Conservation (phyloP, 805 yeast genomes). For the Scheffersomyces coipomensis region DNA sequence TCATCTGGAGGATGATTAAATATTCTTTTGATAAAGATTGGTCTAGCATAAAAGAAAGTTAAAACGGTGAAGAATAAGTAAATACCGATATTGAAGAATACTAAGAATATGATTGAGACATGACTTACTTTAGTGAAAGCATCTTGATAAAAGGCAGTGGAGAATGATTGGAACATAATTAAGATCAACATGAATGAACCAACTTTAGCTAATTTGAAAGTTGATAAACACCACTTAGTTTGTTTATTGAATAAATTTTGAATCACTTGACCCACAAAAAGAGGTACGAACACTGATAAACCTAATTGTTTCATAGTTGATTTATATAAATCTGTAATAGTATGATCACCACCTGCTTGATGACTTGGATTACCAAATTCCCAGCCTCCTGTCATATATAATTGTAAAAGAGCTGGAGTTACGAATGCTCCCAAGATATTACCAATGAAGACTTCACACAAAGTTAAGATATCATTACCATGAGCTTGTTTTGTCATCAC, state of each 20-base stretch:
- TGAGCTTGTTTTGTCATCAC: constrained; percentile 87
- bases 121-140: constrained; percentile 73
- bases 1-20: constrained; percentile 49
- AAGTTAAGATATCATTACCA: constrained; percentile 75
- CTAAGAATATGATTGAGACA: constrained; percentile 68
- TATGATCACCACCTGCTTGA: constrained; percentile 46
- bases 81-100: constrained; percentile 79
- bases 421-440: constrained; percentile 83
- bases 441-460: constrained; percentile 84
- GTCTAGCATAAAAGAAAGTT: constrained; percentile 61
- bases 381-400: constrained; percentile 63
- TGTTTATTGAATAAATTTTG: constrained; percentile 70
- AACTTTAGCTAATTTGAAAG: constrained; percentile 63
- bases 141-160: constrained; percentile 81
- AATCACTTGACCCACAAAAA: constrained; percentile 82
- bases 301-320: constrained; percentile 89
- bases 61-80: constrained; percentile 73
- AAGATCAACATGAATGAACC: constrained; percentile 78
- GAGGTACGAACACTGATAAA: constrained; percentile 76
- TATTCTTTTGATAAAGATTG: constrained; percentile 43
- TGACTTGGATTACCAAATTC: constrained; percentile 72
- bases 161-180: constrained; percentile 76
- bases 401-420: constrained; percentile 80
- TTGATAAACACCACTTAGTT: constrained; percentile 57
- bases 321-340: constrained; percentile 59